Evolutionary conservation across 2,329 filamentous ascomycete species (phyloP).

Genomic region (Alternaria brassicae): DNA sequence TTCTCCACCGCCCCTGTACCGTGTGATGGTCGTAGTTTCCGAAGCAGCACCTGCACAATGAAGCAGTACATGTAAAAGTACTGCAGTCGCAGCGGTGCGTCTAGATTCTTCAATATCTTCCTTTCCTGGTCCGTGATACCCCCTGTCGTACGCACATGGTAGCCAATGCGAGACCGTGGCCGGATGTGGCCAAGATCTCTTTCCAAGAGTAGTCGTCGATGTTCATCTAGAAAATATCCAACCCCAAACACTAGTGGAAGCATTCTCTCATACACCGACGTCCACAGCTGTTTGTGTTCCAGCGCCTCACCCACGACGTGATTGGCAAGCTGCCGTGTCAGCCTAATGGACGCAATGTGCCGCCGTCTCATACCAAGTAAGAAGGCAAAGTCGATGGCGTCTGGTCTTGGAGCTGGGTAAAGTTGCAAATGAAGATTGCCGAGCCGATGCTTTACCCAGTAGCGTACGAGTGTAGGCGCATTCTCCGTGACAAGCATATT

Average conservation of each 20-base stretch:
- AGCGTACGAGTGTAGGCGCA: slow-evolving; percentile 45
- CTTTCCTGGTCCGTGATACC: slow-evolving; percentile 39
- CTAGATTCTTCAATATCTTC: slow-evolving; percentile 40
- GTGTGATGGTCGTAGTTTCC: slow-evolving; percentile 42
- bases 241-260: slow-evolving; percentile 49
- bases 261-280: slow-evolving; percentile 47
- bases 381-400: slow-evolving; percentile 43
- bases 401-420: slow-evolving; percentile 43
- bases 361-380: slow-evolving; percentile 45
- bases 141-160: slow-evolving; percentile 44
- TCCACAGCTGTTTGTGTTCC: slow-evolving; percentile 44
- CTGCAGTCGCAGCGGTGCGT: slow-evolving; percentile 43
- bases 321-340: slow-evolving; percentile 45
- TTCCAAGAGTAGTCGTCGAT: slow-evolving; percentile 41
- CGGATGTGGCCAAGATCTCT: slow-evolving; percentile 45
- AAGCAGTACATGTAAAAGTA: slow-evolving; percentile 51
- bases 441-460: slow-evolving; percentile 44
- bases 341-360: slow-evolving; percentile 45
- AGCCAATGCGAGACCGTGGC: slow-evolving; percentile 43
- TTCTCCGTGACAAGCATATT: slow-evolving; percentile 43
- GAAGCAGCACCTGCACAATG: slow-evolving; percentile 43
- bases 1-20: slow-evolving; percentile 41
- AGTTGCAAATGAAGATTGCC: slow-evolving; percentile 44
- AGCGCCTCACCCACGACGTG: slow-evolving; percentile 42
- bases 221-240: slow-evolving; percentile 48